A percentile compares a stretch with the other conserved stretches of the same genome.
These are phyloP conservation scores for Durio zibethinus DNA, from an alignment of 345 rosid species.

Conservation along the genomic window DNA sequence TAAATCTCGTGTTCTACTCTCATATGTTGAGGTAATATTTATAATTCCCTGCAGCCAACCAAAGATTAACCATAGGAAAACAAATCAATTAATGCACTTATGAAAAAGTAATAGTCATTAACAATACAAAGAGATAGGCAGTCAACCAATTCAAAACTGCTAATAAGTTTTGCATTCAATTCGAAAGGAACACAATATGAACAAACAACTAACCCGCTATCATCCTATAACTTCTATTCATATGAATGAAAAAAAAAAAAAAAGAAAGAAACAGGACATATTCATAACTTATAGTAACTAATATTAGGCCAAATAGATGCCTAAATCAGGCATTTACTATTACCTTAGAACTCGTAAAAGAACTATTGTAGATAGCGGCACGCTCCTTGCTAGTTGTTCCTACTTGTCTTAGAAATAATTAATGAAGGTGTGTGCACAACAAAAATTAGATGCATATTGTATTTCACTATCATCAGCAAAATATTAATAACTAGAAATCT, in stretches of 20 bases:
- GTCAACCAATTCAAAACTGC: background rate
- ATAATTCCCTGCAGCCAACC: slow-evolving; percentile 52
- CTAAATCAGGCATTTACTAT: background rate
- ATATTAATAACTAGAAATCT: background rate
- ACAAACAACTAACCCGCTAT: background rate
- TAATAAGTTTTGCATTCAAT: background rate
- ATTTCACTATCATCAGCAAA: background rate
- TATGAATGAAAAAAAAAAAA: background rate
- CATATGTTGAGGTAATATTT: slow-evolving; percentile 75
- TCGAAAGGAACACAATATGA: background rate
- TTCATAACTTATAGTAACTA: background rate
- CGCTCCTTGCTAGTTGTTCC: background rate
- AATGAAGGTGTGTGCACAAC: background rate
- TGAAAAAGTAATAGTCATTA: background rate
- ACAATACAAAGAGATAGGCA: background rate
- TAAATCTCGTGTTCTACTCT: slow-evolving; percentile 64
- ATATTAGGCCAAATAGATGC: background rate
- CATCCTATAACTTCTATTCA: background rate
- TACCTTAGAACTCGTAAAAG: background rate
- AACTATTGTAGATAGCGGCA: background rate
- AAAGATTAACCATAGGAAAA: slow-evolving; percentile 7
- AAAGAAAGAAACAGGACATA: background rate
- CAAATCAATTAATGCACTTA: background rate
- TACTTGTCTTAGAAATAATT: background rate
- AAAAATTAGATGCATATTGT: background rate